phyloP scores from a whole-genome alignment of 1,284 basidiomycete genomes.

The Coniferiporia weirii region DNA sequence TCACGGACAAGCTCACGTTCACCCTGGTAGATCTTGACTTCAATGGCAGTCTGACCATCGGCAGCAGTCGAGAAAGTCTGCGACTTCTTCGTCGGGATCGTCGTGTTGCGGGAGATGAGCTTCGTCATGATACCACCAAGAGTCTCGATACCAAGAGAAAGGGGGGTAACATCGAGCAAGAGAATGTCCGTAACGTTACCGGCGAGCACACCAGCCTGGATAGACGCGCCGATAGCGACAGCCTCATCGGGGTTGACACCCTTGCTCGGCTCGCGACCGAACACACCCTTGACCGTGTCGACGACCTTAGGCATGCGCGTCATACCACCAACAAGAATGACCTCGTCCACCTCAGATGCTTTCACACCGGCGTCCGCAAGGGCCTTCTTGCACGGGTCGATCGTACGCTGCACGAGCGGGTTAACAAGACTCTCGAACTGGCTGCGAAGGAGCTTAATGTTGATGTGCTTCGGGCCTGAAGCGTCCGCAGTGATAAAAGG shows the following conservation, averaged over 20 bases:
- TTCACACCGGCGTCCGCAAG: slow-evolving; percentile 89
- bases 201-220: slow-evolving; percentile 93
- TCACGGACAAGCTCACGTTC: slow-evolving; percentile 97
- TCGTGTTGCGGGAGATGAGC: slow-evolving; percentile 94
- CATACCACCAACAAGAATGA: slow-evolving; percentile 98
- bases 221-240: slow-evolving; percentile 88
- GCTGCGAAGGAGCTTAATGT: slow-evolving; percentile 81
- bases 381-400: slow-evolving; percentile 98
- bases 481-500: slow-evolving; percentile 97
- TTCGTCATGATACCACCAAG: slow-evolving; percentile 99
- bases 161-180: slow-evolving; percentile 92
- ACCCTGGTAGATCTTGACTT: slow-evolving; percentile 98
- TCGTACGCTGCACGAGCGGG: slow-evolving; percentile 81
- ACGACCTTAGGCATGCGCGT: slow-evolving; percentile 94
- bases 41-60: slow-evolving; percentile 92
- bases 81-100: slow-evolving; percentile 99
- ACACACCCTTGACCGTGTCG: slow-evolving; percentile 89
- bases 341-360: slow-evolving; percentile 89
- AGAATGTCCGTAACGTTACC: slow-evolving; percentile 97
- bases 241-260: slow-evolving; percentile 98
- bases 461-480: slow-evolving; percentile 95
- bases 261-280: slow-evolving; percentile 94
- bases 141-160: slow-evolving; percentile 95
- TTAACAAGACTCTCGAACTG: slow-evolving; percentile 87
- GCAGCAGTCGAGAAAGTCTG: slow-evolving; percentile 98